These are phyloP conservation scores for Neurospora pannonica DNA, from an alignment of 495 filamentous ascomycete species.

Conservation along the genomic window DNA sequence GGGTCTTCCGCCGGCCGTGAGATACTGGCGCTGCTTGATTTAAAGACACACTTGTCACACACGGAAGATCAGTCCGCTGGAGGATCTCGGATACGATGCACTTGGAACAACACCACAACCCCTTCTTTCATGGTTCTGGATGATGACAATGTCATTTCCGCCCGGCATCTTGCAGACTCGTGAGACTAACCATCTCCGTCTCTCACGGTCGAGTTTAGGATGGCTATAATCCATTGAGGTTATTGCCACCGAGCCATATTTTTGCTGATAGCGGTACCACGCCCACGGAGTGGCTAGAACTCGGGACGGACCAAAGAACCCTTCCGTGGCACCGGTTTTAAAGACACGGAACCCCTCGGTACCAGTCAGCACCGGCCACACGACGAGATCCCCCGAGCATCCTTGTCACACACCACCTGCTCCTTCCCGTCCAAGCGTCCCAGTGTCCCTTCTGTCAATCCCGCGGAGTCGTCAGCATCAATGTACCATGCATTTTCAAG, in stretches of 20 bases:
- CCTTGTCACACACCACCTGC: slow-evolving; percentile 61
- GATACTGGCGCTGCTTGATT: background rate
- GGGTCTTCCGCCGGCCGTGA: background rate
- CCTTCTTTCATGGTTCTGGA: background rate
- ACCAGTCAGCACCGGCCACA: slow-evolving; percentile 17
- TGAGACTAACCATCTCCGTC: slow-evolving; percentile 48
- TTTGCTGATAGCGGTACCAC: background rate
- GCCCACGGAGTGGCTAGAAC: background rate
- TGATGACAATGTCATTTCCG: background rate
- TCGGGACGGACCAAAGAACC: slow-evolving; percentile 9
- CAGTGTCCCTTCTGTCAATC: background rate
- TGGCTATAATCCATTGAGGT: slow-evolving; percentile 48
- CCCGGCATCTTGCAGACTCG: background rate
- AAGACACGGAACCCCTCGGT: slow-evolving; percentile 44
- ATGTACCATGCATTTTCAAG: slow-evolving; percentile 18
- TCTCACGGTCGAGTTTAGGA: slow-evolving; percentile 58
- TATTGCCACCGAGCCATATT: background rate
- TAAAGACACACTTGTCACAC: background rate
- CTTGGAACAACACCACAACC: background rate
- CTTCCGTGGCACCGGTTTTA: slow-evolving; percentile 41
- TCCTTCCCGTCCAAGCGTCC: slow-evolving; percentile 43
- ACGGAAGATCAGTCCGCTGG: background rate
- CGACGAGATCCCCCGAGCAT: slow-evolving; percentile 47
- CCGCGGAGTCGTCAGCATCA: slow-evolving; percentile 8
- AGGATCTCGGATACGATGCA: background rate